Base-by-base conservation (phyloP, 306 rosid species). In the Trichosanthes cucumerina region DNA sequence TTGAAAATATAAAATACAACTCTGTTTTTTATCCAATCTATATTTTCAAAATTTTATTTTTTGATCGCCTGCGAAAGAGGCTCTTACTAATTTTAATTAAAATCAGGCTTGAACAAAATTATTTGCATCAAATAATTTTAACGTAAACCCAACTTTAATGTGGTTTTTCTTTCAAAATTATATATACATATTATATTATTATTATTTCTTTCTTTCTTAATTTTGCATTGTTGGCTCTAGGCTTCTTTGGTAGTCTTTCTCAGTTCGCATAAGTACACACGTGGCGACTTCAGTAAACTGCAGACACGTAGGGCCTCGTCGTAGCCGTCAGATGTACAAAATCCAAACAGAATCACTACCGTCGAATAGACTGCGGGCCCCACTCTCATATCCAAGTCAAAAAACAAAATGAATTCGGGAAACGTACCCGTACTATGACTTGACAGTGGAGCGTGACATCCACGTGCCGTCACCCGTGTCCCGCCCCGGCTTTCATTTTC, bases 321-420 rank as follows among this genome's bases (percentile, higher is more conserved):
- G 77, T 46, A 72, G 59, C 77, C 77, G 77, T 72, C 77, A 26
- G 77, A 72, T 72, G 77, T 7, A 26, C 14, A 72, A 72, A 41
- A 44, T 15, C 43, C 24, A 72, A 46, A 72, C 6, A 47, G 41
- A 72, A 72, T 47, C 77, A 3, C 77, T 9, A 47, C 77, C 77
- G 77, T 72, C 15, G 24, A 47, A 46, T n/a, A 13, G 77, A 46
- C 2, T 0, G 43, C 13, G 1, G 56, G 33, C 31, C 59, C 73
- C 49, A 70, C 50, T 2, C 53, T 4, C 43, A 21, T 13, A 10
- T 15, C 23, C 5, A 71, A 16, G 77, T 71, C 77, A 71, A 72
- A 18, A 72, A 72, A 72, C 60, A 47, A 47, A 72, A 72, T 72
- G 77, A 72, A 72, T 72, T 43, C 56, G 12, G 56, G 0, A 65